Base-by-base conservation (phyloP, 305 asterid species). In the Nicotiana rustica region DNA sequence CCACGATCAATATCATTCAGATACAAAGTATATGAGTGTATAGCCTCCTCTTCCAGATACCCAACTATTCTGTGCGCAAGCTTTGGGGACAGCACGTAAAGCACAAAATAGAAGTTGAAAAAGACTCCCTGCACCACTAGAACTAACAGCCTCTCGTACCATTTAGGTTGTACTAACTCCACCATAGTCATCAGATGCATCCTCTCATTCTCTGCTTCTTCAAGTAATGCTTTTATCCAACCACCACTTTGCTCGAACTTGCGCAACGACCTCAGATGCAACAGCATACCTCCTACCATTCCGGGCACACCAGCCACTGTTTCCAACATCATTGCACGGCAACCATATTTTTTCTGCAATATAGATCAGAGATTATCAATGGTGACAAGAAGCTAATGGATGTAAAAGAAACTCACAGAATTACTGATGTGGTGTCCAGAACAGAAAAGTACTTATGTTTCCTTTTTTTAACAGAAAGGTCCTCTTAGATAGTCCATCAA, bases 161-260 rank as follows among this genome's bases (percentile, higher is more conserved):
- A 96, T 84, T 88, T 93, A 31, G 99, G 99, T 85, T 93, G 84
- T 84, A 96, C 98, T 57, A 96, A 97, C 87, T 96, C 99, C 47
- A 93, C 97, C 99, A 96, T 96, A 19, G 99, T 96, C 99, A 96
- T 96, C 82, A 96, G 88, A 86, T 96, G 99, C 98, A 96, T 96
- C 88, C 99, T 92, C 89, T 96, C 99, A 29, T 96, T 96, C 88
- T 96, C 99, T 17, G 99, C 99, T 89, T 96, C 99, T 86, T 96
- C 99, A 0, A 96, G 97, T 83, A 96, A 84, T 70, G 98, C 99
- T 87, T 96, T 96, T 66, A 96, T 94, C 99, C 99, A 96, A 38
- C 99, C 98, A 38, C 99, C 99, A 64, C 98, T 96, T 10, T 94
- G 98, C 88, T 96, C 89, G 31, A 96, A 96, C 84, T 89, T 96